Base-by-base conservation (phyloP, 805 yeast genomes). In the Starmerella stigmatis region DNA sequence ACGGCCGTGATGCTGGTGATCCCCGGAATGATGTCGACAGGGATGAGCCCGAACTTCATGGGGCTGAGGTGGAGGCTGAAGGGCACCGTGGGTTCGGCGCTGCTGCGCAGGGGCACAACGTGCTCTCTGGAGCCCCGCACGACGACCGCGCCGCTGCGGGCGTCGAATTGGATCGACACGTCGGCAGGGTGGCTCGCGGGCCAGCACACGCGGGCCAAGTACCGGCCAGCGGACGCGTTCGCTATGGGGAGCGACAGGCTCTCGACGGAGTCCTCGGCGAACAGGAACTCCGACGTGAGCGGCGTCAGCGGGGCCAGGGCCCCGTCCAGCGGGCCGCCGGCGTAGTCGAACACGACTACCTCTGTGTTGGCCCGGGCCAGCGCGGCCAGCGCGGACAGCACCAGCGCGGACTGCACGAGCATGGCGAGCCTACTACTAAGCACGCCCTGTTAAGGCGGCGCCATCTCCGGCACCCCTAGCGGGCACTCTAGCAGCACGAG, bases 151-250 rank as follows among this genome's bases (percentile, higher is more conserved):
- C 22, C 12, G 23, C 15, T 16, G 2, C 17, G 27, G 10, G 44
- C 52, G 21, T 51, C 44, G 44, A 50, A 59, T 12, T 19, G 31
- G 1, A 62, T 33, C 3, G 37, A 44, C 16, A 62, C 45, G 23
- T 54, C 58, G 2, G 60, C 57, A 2, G 66, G 65, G 25, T 44
- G 39, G 15, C 60, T 51, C 4, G 66, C 65, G 0, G 65, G 64
- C 66, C 65, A 62, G 50, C 62, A 60, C 4, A 62, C 57, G 20
- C 61, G 53, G n/a, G 52, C 56, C 28, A 60, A 56, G 44, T 62
- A 62, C 16, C 19, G 36, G 15, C 58, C 59, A 4, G 49, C 43
- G 6, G n/a, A n/a, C 5, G 39, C 44, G 17, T 33, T 31, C 11
- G 34, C 22, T 5, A 30, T 25, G 10, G 42, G 28, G 23, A 30